Evolutionary conservation across 129 eudicot genomes (phyloP).

Genomic region (Helianthus annuus): HanXRQr2.0-SUNRISE NC_035442.2:143655265-143655764

Average conservation of each 20-base stretch:
- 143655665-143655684: conserved; percentile 32
- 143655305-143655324: conserved; percentile 47
- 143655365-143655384: conserved; percentile 63
- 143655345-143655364: conserved; percentile 23
- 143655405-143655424: no score
- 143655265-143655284: conserved; percentile 28
- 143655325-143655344: conserved; percentile 59
- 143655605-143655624: conserved; percentile 41
- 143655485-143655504: conserved; percentile 35
- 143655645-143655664: conserved; percentile 43
- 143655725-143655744: conserved; percentile 29
- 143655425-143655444: no score
- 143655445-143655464: neutral
- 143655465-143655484: conserved; percentile 31
- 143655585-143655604: neutral
- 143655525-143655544: conserved; percentile 24
- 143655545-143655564: conserved; percentile 24
- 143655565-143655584: conserved; percentile 58
- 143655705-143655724: conserved; percentile 48
- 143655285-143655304: conserved; percentile 53
- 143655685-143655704: conserved; percentile 43
- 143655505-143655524: conserved; percentile 32
- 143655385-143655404: conserved; percentile 49
- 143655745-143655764: conserved; percentile 31
- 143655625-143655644: conserved; percentile 41